These are phyloP conservation scores for Ascochyta koolunga DNA, from an alignment of 2,329 filamentous ascomycete species.

Conservation along the genomic window DNA sequence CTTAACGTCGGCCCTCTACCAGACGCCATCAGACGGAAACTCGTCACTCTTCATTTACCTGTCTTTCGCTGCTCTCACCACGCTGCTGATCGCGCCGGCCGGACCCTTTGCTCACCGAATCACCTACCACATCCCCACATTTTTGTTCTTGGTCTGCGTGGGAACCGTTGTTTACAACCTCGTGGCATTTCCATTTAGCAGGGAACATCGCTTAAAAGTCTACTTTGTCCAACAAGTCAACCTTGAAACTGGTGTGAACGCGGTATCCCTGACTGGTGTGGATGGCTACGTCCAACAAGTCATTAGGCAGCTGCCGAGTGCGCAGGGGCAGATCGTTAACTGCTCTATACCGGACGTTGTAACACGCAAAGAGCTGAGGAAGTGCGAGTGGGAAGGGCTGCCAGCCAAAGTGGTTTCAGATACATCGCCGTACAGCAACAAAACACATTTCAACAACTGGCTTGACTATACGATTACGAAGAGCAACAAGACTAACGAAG, in stretches of 20 bases:
- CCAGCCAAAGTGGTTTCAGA: constrained; percentile 67
- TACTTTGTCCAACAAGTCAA: constrained; percentile 85
- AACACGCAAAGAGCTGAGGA: constrained; percentile 59
- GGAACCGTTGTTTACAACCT: constrained; percentile 87
- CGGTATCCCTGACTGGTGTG: constrained; percentile 59
- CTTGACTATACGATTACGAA: constrained; percentile 68
- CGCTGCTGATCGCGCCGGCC: constrained; percentile 75
- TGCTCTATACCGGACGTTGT: constrained; percentile 50
- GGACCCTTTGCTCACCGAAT: constrained; percentile 87
- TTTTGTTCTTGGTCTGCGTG: constrained; percentile 74
- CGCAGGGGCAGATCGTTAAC: constrained; percentile 62
- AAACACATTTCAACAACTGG: constrained; percentile 54
- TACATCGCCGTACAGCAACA: constrained; percentile 29
- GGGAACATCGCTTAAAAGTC: constrained; percentile 78
- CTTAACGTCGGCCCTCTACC: constrained; percentile 72
- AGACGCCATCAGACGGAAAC: constrained; percentile 85
- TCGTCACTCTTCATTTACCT: constrained; percentile 74
- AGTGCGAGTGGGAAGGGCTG: constrained; percentile 75
- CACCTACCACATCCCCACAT: constrained; percentile 78
- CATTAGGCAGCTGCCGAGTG: constrained; percentile 72
- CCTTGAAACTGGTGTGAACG: constrained; percentile 71
- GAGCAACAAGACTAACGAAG: constrained; percentile 56
- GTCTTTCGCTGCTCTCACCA: constrained; percentile 68
- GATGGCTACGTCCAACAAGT: constrained; percentile 57
- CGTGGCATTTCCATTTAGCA: constrained; percentile 84